phyloP scores from a whole-genome alignment of 2,329 filamentous ascomycete species.

The Ceratocystis diversiconidia region DNA sequence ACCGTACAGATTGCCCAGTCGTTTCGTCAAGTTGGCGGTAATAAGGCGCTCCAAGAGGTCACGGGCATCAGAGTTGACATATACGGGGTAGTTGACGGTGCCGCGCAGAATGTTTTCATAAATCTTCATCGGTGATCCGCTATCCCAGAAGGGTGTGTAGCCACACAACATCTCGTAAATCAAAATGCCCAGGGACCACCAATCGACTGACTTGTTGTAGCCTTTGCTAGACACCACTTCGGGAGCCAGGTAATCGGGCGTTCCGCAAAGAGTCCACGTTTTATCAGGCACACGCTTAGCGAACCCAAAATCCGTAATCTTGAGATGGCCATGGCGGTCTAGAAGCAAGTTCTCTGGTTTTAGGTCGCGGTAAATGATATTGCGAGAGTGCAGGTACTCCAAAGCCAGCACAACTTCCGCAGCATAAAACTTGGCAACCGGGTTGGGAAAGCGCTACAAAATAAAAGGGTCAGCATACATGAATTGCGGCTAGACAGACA shows the following conservation, averaged over 20 bases:
- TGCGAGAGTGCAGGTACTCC: slow-evolving; percentile 84
- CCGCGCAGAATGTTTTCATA: slow-evolving; percentile 98
- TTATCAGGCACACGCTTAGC: slow-evolving; percentile 97
- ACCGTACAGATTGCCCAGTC: slow-evolving; percentile 83
- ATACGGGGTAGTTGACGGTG: slow-evolving; percentile 89
- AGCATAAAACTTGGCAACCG: slow-evolving; percentile 97
- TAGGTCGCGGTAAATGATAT: slow-evolving; percentile 95
- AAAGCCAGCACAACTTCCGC: slow-evolving; percentile 91
- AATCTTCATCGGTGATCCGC: slow-evolving; percentile 94
- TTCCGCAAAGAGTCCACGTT: slow-evolving; percentile 96
- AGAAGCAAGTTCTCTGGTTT: slow-evolving; percentile 90
- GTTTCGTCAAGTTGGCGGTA: slow-evolving; percentile 86
- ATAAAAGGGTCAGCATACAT: neutral
- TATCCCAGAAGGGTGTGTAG: slow-evolving; percentile 98
- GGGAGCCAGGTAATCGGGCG: slow-evolving; percentile 90
- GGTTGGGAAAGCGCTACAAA: slow-evolving; percentile 86
- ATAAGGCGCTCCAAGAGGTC: slow-evolving; percentile 86
- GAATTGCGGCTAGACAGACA: neutral
- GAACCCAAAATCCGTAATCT: slow-evolving; percentile 97
- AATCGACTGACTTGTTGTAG: slow-evolving; percentile 99
- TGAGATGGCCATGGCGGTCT: slow-evolving; percentile 84
- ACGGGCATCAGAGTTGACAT: slow-evolving; percentile 87
- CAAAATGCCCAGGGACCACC: slow-evolving; percentile 96
- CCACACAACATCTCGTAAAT: slow-evolving; percentile 99
- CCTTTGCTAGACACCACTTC: slow-evolving; percentile 99